Evolutionary conservation across 257 asterid genomes (phyloP).

Genomic region (Echium plantagineum): DNA sequence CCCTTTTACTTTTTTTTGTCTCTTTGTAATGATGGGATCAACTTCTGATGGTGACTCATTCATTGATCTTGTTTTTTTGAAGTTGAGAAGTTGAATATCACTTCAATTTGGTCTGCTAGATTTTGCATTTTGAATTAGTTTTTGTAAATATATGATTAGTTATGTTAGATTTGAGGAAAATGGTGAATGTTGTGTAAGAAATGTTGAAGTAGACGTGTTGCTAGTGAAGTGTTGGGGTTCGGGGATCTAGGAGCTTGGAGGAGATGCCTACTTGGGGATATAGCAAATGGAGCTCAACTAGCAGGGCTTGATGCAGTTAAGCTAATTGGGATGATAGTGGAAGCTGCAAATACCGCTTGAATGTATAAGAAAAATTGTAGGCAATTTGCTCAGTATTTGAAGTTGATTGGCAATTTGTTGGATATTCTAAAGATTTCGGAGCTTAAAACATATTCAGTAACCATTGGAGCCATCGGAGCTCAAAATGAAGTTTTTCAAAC

Average conservation of each 20-base stretch:
- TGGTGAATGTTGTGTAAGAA: constrained; percentile 4
- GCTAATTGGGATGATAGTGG: constrained; percentile 70
- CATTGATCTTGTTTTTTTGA: constrained; percentile 9
- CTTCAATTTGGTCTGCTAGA: constrained; percentile 4
- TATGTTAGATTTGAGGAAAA: neutral
- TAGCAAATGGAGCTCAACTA: constrained; percentile 77
- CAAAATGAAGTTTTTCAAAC: too few species aligned
- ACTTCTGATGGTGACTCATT: constrained; percentile 22
- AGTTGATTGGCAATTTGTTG: constrained; percentile 70
- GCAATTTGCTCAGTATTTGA: constrained; percentile 66
- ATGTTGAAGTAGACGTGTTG: constrained; percentile 7
- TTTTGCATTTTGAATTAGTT: neutral
- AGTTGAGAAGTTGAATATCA: constrained; percentile 14
- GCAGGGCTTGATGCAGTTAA: constrained; percentile 65
- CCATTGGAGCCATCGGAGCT: constrained; percentile 84
- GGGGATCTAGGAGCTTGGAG: neutral
- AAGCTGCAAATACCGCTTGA: constrained; percentile 71
- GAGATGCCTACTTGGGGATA: constrained; percentile 56
- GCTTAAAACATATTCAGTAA: constrained; percentile 69
- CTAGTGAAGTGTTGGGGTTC: neutral
- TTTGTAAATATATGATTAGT: neutral
- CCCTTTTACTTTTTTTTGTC: constrained; percentile 13
- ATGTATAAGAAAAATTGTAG: constrained; percentile 85
- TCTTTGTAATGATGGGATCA: constrained; percentile 16
- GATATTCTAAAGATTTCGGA: constrained; percentile 70